Evolutionary conservation across 2,329 filamentous ascomycete species (phyloP).

Genomic region (Paecilomyces variotii): DNA sequence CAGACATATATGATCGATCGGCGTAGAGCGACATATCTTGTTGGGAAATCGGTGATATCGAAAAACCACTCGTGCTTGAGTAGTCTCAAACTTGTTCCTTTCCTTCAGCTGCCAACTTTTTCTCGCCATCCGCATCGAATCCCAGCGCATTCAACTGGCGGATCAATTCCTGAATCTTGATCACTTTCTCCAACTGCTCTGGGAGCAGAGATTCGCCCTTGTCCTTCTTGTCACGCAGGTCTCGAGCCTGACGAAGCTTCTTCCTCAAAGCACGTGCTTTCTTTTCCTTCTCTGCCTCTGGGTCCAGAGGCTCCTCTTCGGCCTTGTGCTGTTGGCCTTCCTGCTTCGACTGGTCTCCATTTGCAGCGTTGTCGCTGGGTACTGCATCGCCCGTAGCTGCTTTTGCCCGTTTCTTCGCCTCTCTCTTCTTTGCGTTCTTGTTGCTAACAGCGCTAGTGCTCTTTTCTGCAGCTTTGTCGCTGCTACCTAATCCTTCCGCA

Average conservation of each 20-base stretch:
- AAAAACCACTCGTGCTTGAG: not conserved
- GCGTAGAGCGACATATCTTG: not conserved
- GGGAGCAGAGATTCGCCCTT: conserved; percentile 74
- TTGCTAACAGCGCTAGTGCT: conserved; percentile 36
- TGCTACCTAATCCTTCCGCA: conserved; percentile 46
- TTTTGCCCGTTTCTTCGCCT: conserved; percentile 56
- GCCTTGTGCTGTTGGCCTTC: conserved; percentile 15
- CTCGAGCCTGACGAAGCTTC: conserved; percentile 88
- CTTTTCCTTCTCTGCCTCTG: conserved; percentile 77
- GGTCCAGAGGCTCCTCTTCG: conserved; percentile 45
- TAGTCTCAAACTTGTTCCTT: not conserved
- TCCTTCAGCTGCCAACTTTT: conserved; percentile 28
- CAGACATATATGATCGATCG: not conserved
- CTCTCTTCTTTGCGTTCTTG: conserved; percentile 79
- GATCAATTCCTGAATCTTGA: conserved; percentile 91
- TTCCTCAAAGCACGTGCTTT: conserved; percentile 87
- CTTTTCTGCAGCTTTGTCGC: not conserved
- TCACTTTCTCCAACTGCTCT: conserved; percentile 95
- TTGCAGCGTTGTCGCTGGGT: conserved; percentile 9
- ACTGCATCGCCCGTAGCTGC: conserved; percentile 9
- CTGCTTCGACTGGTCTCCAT: conserved; percentile 14
- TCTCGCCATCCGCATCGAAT: conserved; percentile 71
- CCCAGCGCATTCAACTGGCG: conserved; percentile 79
- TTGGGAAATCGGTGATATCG: not conserved
- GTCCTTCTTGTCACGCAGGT: conserved; percentile 85